Percentiles rank a stretch among this genome's conserved stretches.
Evolutionary conservation across 192 early-diverging fungal species (phyloP).

Genomic region (Coemansia sp.): DNA sequence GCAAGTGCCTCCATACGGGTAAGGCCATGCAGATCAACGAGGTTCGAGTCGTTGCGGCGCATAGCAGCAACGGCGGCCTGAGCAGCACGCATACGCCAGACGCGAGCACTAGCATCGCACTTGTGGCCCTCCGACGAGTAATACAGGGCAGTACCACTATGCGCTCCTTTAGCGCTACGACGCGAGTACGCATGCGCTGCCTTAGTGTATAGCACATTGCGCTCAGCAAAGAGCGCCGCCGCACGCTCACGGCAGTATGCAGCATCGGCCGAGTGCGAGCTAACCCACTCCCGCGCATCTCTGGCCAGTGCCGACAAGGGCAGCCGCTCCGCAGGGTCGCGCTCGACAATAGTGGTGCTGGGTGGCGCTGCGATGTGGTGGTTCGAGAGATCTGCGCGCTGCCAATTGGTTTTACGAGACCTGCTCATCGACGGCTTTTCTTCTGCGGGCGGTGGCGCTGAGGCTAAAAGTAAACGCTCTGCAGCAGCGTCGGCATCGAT

Average conservation of each 20-base stretch:
- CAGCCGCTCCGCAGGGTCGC: conserved; percentile 26
- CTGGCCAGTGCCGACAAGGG: conserved; percentile 33
- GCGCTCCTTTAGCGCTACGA: conserved; percentile 14
- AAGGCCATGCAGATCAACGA: conserved; percentile 73
- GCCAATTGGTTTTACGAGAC: conserved; percentile 26
- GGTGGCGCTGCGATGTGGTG: conserved; percentile 16
- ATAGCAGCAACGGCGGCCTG: conserved; percentile 46
- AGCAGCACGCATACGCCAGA: conserved; percentile 55
- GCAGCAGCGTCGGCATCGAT: conserved; percentile 28
- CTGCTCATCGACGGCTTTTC: background rate
- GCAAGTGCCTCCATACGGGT: conserved; percentile 64
- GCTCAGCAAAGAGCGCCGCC: conserved; percentile 15
- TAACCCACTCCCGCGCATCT: conserved; percentile 41
- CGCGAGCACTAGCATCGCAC: conserved; percentile 32
- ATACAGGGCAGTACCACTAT: conserved; percentile 44
- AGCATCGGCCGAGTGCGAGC: conserved; percentile 25
- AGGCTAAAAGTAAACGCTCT: conserved; percentile 17
- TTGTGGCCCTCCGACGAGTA: conserved; percentile 50
- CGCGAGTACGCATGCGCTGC: conserved; percentile 35
- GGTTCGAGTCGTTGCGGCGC: conserved; percentile 53
- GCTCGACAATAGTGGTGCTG: background rate
- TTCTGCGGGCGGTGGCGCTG: background rate
- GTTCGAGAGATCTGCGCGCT: conserved; percentile 22
- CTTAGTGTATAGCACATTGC: conserved; percentile 53
- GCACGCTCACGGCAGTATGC: conserved; percentile 38